A percentile compares a stretch with the other conserved stretches of the same genome.
Evolutionary conservation across 116 monocot genomes (phyloP).

Genomic region (Cymodocea nodosa): DNA sequence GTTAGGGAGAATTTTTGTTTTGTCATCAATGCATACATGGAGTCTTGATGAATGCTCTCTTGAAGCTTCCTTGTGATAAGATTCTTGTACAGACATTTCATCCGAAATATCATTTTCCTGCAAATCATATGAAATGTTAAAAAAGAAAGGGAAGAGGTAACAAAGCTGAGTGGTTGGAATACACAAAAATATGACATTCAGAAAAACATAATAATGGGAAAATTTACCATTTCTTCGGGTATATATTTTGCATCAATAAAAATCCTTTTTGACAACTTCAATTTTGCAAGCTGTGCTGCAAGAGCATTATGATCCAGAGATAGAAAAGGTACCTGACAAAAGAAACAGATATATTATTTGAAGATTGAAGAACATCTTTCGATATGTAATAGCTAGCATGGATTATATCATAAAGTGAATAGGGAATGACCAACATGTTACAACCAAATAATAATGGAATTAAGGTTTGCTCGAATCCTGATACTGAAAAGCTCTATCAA

Average conservation of each 20-base stretch:
- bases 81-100: neutral
- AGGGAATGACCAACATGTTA: too few relatives aligned
- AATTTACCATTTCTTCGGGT: conserved; percentile 47
- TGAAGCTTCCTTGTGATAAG: neutral
- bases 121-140: neutral
- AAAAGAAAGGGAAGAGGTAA: neutral
- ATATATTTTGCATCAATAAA: conserved; percentile 70
- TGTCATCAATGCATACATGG: neutral
- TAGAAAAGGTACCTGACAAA: conserved; percentile 66
- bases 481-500: too few relatives aligned
- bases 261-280: conserved; percentile 62
- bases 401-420: too few relatives aligned
- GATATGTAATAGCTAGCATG: too few relatives aligned
- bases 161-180: too few relatives aligned
- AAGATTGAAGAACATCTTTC: too few relatives aligned
- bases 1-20: neutral
- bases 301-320: conserved; percentile 72
- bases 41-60: neutral
- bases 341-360: neutral
- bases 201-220: neutral
- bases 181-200: neutral
- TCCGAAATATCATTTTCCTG: neutral
- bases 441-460: too few relatives aligned
- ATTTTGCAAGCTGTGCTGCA: conserved; percentile 53
- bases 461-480: too few relatives aligned